Evolutionary conservation across 306 rosid genomes (phyloP).

Genomic region (Vicia villosa): DNA sequence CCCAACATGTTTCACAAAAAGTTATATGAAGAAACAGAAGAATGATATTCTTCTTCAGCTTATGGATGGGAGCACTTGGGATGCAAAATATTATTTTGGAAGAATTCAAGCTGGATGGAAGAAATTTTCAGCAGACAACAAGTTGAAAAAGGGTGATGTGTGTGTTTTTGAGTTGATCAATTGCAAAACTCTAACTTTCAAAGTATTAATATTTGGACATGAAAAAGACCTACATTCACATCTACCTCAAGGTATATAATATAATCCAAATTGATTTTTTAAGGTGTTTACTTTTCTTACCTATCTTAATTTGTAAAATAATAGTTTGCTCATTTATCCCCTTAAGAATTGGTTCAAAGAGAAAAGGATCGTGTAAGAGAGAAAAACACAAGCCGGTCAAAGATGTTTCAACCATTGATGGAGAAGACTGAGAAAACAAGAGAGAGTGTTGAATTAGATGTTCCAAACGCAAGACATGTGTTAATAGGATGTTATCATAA

Average conservation of each 20-base stretch:
- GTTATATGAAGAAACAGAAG: neutral
- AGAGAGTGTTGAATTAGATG: conserved; percentile 84
- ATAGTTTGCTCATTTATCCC: neutral
- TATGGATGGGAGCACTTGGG: conserved; percentile 14
- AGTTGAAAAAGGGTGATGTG: conserved; percentile 22
- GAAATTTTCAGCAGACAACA: conserved; percentile 30
- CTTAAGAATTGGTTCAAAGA: neutral
- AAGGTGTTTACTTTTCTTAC: neutral
- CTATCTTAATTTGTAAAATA: neutral
- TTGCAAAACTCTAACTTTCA: neutral
- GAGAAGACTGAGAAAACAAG: conserved; percentile 81
- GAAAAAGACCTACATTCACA: neutral
- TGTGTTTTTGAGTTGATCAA: conserved; percentile 24
- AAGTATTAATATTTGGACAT: conserved; percentile 2
- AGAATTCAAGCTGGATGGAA: conserved; percentile 43
- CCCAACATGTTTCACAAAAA: neutral
- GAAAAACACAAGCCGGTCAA: conserved; percentile 9
- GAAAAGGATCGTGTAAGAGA: neutral
- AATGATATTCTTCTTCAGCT: neutral
- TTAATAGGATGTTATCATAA: conserved; percentile 67
- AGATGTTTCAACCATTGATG: conserved; percentile 81
- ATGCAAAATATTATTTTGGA: neutral
- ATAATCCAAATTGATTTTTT: neutral
- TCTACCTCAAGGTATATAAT: neutral
- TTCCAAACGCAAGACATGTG: conserved; percentile 82